Evolutionary conservation across 192 early-diverging fungal species (phyloP), one percentile per base, ranked within the genome.

Genomic region (Allomyces arbusculus): DNA sequence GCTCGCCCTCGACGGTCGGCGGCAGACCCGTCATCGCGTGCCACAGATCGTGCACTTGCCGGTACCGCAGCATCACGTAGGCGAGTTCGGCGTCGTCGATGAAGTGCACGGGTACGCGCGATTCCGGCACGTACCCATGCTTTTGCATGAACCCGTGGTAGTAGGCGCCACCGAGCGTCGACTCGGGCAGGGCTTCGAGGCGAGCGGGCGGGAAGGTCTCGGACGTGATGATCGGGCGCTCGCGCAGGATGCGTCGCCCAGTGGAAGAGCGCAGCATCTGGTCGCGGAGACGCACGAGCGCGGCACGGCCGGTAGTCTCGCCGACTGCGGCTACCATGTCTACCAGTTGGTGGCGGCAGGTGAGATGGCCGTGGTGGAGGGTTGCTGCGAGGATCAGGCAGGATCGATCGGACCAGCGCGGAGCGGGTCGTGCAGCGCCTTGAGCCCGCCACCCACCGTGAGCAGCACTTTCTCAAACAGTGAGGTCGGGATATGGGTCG

Each of bases 31-130:
- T 87, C 24, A 98, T 72, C 0, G 86, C 84, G 71, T 98, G 95
- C 70, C 86, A 94, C 73, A 96, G 91, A 72, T 98, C 93, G 65
- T 95, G 93, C 43, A 87, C 87, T 78, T 98, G 86, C 23, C 95
- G 83, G 69, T 94, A 94, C 69, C 95, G 78, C 70, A 82, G 80
- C 83, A 98, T 87, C 64, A 98, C 88, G 69, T 94, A 98, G 7
- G 91, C 92, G 26, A 96, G 74, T 67, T 95, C 93, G 43, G 86
- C 85, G 76, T 89, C 87, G 64, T 90, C 84, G 22, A 98, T 88
- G 74, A 87, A 92, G 55, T 86, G 85, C 26, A 97, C 91, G 6
- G 85, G 84, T 40, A 75, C 79, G 23, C 95, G 79, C 10, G 87
- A 86, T 64, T 94, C 86, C 25, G 91, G 91, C 1, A 86, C 80